Evolutionary conservation across 768 basidiomycete genomes (phyloP).

Genomic region (Leccinum ochraceum): DNA sequence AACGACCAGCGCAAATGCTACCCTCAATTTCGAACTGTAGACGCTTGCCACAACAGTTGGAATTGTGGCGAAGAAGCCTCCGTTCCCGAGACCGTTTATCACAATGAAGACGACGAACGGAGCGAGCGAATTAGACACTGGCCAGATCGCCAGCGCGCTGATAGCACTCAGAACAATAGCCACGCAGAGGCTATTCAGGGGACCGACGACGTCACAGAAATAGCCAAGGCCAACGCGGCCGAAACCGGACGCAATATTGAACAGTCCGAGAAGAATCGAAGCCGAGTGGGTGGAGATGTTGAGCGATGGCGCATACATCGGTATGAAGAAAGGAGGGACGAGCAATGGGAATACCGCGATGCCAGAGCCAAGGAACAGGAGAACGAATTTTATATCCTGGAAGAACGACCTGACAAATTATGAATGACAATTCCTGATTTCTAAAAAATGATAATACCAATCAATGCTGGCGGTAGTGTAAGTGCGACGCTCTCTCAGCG

Average conservation of each 20-base stretch:
- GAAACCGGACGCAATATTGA: constrained; percentile 37
- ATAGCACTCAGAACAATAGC: constrained; percentile 30
- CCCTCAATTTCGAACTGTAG: constrained; percentile 32
- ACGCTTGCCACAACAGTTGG: constrained; percentile 34
- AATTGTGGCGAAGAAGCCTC: constrained; percentile 37
- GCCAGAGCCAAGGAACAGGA: constrained; percentile 35
- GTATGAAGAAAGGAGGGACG: constrained; percentile 35
- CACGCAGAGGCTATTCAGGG: constrained; percentile 29
- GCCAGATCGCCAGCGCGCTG: constrained; percentile 36
- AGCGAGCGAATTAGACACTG: constrained; percentile 27
- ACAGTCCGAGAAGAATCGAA: constrained; percentile 35
- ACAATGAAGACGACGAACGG: constrained; percentile 31
- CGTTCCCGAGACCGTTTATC: constrained; percentile 33
- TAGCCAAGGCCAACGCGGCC: constrained; percentile 33
- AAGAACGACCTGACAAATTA: constrained; percentile 28
- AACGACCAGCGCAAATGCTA: constrained; percentile 38
- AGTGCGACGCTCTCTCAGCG: constrained; percentile 27
- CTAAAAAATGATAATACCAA: constrained; percentile 15
- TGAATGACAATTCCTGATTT: background rate
- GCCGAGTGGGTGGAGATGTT: constrained; percentile 16
- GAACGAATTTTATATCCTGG: constrained; percentile 28
- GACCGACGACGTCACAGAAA: constrained; percentile 33
- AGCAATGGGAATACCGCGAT: constrained; percentile 39
- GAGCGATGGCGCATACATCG: constrained; percentile 18
- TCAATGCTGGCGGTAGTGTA: constrained; percentile 22